phyloP scores from a whole-genome alignment of 371 early-diverging fungal genomes.

The Actinomucor elegans region DNA sequence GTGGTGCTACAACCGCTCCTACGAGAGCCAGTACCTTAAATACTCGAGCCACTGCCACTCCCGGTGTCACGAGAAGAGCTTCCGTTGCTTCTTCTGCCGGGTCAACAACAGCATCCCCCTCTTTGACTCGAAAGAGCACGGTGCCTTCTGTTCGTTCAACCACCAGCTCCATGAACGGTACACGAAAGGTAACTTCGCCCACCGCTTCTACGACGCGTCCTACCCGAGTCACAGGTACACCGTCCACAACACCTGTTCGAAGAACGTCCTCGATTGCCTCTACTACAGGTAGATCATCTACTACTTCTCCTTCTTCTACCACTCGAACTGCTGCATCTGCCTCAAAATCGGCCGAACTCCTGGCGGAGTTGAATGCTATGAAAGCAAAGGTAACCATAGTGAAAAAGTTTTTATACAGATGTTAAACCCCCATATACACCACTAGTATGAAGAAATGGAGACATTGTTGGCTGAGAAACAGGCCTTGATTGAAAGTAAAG shows the following conservation, averaged over 20 bases:
- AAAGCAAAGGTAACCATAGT: conserved; percentile 33
- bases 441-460: conserved; percentile 25
- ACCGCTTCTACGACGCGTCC: conserved; percentile 24
- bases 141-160: conserved; percentile 7
- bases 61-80: conserved; percentile 10
- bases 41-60: conserved; percentile 6
- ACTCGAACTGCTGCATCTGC: conserved; percentile 3
- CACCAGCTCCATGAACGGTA: background rate
- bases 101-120: background rate
- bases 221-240: background rate
- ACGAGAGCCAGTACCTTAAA: background rate
- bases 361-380: conserved; percentile 21
- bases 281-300: conserved; percentile 5
- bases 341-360: conserved; percentile 19
- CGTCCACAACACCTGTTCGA: conserved; percentile 11
- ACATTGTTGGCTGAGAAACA: conserved; percentile 19
- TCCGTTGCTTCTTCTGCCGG: conserved; percentile 9
- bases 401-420: no score
- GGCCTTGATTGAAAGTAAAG: conserved; percentile 15
- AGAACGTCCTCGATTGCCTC: conserved; percentile 14
- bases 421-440: no score
- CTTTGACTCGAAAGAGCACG: conserved; percentile 10
- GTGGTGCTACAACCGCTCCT: background rate
- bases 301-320: conserved; percentile 13
- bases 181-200: conserved; percentile 18